Conservation (phyloP, 441 rosid genomes). For the Croton setiger region DNA sequence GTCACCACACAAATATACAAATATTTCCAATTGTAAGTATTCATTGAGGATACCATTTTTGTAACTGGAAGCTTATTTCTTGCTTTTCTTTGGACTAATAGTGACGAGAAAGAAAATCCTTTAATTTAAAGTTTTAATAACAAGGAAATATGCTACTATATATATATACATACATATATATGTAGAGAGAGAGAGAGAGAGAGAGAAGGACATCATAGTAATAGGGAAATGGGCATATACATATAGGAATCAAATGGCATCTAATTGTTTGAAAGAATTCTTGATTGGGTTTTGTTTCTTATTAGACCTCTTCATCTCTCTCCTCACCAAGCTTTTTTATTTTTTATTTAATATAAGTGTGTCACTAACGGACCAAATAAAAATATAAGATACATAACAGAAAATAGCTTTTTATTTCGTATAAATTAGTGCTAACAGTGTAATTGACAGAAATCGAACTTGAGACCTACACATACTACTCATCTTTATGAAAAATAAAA, state of each 20-base stretch:
- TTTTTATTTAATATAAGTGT: too few species aligned
- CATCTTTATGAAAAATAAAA: too few species aligned
- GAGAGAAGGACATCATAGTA: background rate
- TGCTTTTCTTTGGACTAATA: background rate
- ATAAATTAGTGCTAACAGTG: too few species aligned
- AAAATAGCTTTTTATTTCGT: too few species aligned
- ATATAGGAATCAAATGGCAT: slow-evolving; percentile 26
- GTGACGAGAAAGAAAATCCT: background rate
- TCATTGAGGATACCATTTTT: slow-evolving; percentile 4
- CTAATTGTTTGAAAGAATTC: slow-evolving; percentile 4
- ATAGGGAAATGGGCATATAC: too few species aligned
- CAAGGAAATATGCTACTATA: background rate
- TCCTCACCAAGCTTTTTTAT: background rate
- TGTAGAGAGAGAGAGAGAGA: too few species aligned
- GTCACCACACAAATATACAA: background rate
- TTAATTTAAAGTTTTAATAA: background rate
- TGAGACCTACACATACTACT: too few species aligned
- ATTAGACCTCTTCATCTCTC: background rate
- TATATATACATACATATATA: slow-evolving; percentile 15
- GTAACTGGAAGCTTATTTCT: background rate
- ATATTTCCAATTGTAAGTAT: background rate
- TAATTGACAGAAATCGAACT: too few species aligned
- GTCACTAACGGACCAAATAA: too few species aligned
- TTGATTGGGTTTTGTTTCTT: slow-evolving; percentile 17
- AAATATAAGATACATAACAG: too few species aligned